A percentile compares a stretch with the other conserved stretches of the same genome.
Conservation (phyloP, 495 filamentous ascomycete genomes). For the Neurospora hispaniola region DNA sequence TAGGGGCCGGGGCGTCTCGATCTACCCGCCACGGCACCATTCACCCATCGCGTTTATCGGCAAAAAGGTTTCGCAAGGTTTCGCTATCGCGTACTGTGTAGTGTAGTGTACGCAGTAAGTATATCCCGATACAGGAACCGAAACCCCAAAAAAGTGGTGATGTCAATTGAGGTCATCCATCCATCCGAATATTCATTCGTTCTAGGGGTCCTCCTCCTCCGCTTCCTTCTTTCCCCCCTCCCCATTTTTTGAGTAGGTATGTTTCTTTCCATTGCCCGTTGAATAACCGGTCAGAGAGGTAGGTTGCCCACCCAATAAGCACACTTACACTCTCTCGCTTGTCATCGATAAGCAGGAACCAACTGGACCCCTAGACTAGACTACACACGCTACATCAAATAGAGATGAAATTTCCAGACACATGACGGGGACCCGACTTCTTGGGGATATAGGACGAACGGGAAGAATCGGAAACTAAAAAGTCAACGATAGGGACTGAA, state of each 20-base stretch:
- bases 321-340: too few species aligned
- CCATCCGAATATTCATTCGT: background rate
- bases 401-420: too few species aligned
- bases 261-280: background rate
- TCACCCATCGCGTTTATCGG: background rate
- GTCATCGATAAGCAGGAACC: background rate
- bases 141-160: background rate
- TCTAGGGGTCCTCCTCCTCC: background rate
- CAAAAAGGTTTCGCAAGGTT: background rate
- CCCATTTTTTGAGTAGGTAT: too few species aligned
- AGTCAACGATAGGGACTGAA: too few species aligned
- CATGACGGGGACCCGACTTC: too few species aligned
- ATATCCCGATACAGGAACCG: background rate
- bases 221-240: background rate
- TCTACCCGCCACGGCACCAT: background rate
- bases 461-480: background rate
- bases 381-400: background rate
- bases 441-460: background rate
- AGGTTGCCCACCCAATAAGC: too few species aligned
- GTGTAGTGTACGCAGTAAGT: too few species aligned
- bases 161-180: background rate
- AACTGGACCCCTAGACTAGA: background rate
- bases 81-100: background rate
- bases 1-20: background rate
- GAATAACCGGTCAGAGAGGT: background rate